Conservation (phyloP, 2,329 filamentous ascomycete genomes). For the Trichoderma harzianum region DNA sequence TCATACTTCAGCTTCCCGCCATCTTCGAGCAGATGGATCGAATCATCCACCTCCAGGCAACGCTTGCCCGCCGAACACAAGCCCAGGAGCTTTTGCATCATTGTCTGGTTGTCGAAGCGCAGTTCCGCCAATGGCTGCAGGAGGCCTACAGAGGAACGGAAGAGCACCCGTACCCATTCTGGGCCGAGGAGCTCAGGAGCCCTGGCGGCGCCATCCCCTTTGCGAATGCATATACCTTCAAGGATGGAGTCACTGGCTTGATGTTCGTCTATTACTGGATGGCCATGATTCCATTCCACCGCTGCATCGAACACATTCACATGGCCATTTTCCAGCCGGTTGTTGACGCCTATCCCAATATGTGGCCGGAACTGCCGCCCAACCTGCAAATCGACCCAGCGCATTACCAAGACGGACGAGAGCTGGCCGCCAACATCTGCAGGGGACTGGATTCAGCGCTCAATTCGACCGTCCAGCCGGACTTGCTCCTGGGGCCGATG, state of each 20-base stretch:
- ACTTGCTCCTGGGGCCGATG: conserved; percentile 44
- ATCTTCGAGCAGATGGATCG: conserved; percentile 46
- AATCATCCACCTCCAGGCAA: conserved; percentile 38
- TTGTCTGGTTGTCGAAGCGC: conserved; percentile 46
- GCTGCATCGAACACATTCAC: conserved; percentile 46
- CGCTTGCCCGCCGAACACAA: conserved; percentile 40
- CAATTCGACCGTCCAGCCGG: conserved; percentile 43
- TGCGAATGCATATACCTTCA: conserved; percentile 43
- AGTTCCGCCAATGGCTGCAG: conserved; percentile 48
- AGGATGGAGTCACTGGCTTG: conserved; percentile 42
- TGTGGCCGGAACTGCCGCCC: conserved; percentile 38
- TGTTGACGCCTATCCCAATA: conserved; percentile 38
- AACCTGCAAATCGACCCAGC: conserved; percentile 40
- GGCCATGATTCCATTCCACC: conserved; percentile 47
- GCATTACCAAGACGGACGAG: conserved; percentile 43
- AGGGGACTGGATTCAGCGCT: conserved; percentile 49
- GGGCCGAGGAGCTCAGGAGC: conserved; percentile 35
- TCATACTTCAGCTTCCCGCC: conserved; percentile 44
- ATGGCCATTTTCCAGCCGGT: conserved; percentile 43
- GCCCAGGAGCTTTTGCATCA: conserved; percentile 48
- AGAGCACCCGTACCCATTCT: conserved; percentile 37
- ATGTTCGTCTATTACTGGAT: conserved; percentile 55
- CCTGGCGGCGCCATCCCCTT: conserved; percentile 41
- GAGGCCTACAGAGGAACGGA: conserved; percentile 28
- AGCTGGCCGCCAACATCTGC: conserved; percentile 49